These are phyloP conservation scores for Alternaria triticimaculans DNA, from an alignment of 2,329 filamentous ascomycete genomes.

Conservation along the genomic window DNA sequence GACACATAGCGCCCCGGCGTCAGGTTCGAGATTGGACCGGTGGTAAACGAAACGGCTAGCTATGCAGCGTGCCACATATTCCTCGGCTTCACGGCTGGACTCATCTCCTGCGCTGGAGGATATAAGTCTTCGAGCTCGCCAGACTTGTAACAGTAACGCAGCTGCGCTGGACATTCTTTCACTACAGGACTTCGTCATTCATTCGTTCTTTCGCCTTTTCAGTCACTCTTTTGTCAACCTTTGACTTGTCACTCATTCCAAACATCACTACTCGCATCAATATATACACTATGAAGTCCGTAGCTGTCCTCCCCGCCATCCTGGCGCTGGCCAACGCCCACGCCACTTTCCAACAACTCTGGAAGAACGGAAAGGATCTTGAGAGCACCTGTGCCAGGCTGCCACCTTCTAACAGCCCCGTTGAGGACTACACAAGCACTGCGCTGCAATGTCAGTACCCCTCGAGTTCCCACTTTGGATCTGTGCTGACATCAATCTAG, in stretches of 20 bases:
- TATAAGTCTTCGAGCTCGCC: slow-evolving; percentile 29
- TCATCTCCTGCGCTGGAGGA: slow-evolving; percentile 12
- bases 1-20: slow-evolving; percentile 27
- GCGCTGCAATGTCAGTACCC: slow-evolving; percentile 32
- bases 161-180: slow-evolving; percentile 43
- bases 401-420: slow-evolving; percentile 36
- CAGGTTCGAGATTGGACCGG: slow-evolving; percentile 24
- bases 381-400: slow-evolving; percentile 39
- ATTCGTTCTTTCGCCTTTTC: slow-evolving; percentile 19
- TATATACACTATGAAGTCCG: slow-evolving; percentile 31
- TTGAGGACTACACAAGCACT: slow-evolving; percentile 40
- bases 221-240: slow-evolving; percentile 35
- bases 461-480: neutral
- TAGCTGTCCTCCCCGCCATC: slow-evolving; percentile 35
- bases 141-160: slow-evolving; percentile 25
- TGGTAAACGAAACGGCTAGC: slow-evolving; percentile 37
- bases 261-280: slow-evolving; percentile 7
- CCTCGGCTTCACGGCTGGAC: slow-evolving; percentile 22
- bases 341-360: slow-evolving; percentile 40
- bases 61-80: slow-evolving; percentile 23
- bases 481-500: slow-evolving; percentile 1
- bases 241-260: slow-evolving; percentile 24
- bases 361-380: slow-evolving; percentile 40
- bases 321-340: slow-evolving; percentile 36
- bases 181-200: slow-evolving; percentile 25